Base-by-base conservation (phyloP, 2,329 filamentous ascomycete genomes). In the Stemphylium vesicarium region DNA sequence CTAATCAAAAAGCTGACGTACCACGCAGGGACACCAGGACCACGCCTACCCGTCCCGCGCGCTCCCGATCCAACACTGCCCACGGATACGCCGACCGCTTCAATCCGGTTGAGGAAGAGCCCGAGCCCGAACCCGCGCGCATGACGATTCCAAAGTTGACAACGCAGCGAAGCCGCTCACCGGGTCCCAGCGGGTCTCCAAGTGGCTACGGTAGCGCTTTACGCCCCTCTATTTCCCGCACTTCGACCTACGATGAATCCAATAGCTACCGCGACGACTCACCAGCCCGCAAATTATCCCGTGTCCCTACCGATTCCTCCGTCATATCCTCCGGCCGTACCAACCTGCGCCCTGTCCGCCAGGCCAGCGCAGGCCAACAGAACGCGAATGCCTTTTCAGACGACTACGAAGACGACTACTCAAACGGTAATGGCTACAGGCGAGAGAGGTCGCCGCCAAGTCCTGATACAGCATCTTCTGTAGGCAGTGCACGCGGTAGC, bases 51-150 rank as follows among this genome's bases (percentile, higher is more conserved):
- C 82, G 80, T 40, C 73, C 75, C 29, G 73, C 77, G 13, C 81
- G 86, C 58, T 83, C 85, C 53, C 82, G 86, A 46, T 86, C 85
- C 40, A 87, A 85, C 67, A 88, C 86, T 11, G 84, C 85, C 18
- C 84, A 87, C 69, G 86, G 85, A 24, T 86, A 85, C 70, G 79
- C 78, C 54, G 85, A 88, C 53, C 82, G 85, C 56, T 84, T 82
- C 71, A 82, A 82, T 53, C 77, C 80, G 7, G 78, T 80, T 50
- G 82, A 86, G 63, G 84, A 87, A 62, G 84, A 87, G 60, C 77
- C 81, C 18, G 75, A 79, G 15, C 75, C 76, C 18, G 79, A 82
- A 22, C 80, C 83, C 44, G 73, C 77, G 39, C 81, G 85, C 63
- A 77, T 79, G 71, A 68, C 68, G 71, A 79, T 66, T 60, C 75